A percentile compares a stretch with the other conserved stretches of the same genome.
phyloP scores from a whole-genome alignment of 1,284 basidiomycete species.

The Malassezia furfur region DNA sequence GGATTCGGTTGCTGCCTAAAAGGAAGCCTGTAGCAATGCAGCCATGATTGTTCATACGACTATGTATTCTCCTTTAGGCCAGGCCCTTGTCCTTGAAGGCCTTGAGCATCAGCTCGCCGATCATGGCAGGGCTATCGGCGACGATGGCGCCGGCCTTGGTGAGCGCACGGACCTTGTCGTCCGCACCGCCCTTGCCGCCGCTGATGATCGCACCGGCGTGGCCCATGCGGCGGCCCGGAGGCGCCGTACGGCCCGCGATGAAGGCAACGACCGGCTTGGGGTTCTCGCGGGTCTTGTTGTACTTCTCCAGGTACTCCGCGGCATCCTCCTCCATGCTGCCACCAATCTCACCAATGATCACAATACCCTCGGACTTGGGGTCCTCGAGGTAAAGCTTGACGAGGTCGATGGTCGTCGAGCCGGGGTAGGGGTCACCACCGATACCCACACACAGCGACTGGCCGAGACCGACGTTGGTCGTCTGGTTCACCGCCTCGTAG shows the following conservation, averaged over 20 bases:
- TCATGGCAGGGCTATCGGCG: slow-evolving; percentile 72
- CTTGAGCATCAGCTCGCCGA: slow-evolving; percentile 45
- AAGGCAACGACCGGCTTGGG: slow-evolving; percentile 97
- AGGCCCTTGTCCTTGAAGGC: slow-evolving; percentile 41
- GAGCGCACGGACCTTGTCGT: slow-evolving; percentile 90
- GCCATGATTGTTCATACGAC: no score
- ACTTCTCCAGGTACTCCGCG: slow-evolving; percentile 82
- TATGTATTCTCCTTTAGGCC: slow-evolving; percentile 16
- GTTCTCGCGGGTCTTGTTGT: slow-evolving; percentile 77
- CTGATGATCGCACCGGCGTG: slow-evolving; percentile 74
- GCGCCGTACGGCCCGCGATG: slow-evolving; percentile 88
- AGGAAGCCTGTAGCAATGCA: no score
- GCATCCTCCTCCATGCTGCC: slow-evolving; percentile 99
- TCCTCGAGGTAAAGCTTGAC: slow-evolving; percentile 94
- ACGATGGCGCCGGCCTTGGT: slow-evolving; percentile 86
- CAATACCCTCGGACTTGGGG: slow-evolving; percentile 65
- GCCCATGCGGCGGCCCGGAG: slow-evolving; percentile 95
- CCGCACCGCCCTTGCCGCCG: slow-evolving; percentile 92
- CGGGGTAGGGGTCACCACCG: slow-evolving; percentile 97
- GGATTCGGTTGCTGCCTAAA: slow-evolving; percentile 12
- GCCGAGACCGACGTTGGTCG: slow-evolving; percentile 87
- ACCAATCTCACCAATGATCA: slow-evolving; percentile 97
- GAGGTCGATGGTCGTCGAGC: slow-evolving; percentile 87
- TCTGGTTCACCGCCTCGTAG: slow-evolving; percentile 57
- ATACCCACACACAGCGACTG: slow-evolving; percentile 96